Evolutionary conservation across 495 filamentous ascomycete species (phyloP).

Genomic region (Penicilliopsis zonata): DNA sequence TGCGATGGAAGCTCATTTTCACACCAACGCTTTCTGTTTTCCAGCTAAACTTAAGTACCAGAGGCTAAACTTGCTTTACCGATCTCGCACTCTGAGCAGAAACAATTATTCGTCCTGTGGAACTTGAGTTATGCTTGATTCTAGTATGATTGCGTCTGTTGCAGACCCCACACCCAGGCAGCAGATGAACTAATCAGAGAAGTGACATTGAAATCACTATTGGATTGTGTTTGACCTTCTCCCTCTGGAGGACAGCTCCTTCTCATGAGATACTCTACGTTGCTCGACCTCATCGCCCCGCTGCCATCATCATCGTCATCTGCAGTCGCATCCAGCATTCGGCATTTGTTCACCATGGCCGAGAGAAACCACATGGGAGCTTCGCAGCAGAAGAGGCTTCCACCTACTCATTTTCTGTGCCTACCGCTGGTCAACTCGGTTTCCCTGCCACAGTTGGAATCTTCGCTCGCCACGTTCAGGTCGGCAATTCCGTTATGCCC

Average conservation of each 20-base stretch:
- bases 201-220: too few species aligned
- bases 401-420: slow-evolving; percentile 82
- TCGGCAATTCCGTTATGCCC: slow-evolving; percentile 33
- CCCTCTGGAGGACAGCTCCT: too few species aligned
- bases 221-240: too few species aligned
- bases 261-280: too few species aligned
- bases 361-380: slow-evolving; percentile 5
- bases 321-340: too few species aligned
- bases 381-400: slow-evolving; percentile 19
- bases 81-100: neutral
- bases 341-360: too few species aligned
- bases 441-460: slow-evolving; percentile 52
- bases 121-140: slow-evolving; percentile 4
- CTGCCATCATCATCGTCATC: too few species aligned
- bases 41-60: too few species aligned
- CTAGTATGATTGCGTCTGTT: slow-evolving; percentile 1
- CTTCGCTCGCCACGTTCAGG: slow-evolving; percentile 47
- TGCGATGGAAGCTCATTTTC: neutral
- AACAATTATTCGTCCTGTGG: neutral
- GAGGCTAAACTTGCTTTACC: too few species aligned
- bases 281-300: too few species aligned
- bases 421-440: slow-evolving; percentile 56
- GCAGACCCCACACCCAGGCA: too few species aligned
- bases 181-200: too few species aligned
- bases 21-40: neutral